These are phyloP conservation scores for Neoarthrinium moseri DNA, from an alignment of 2,329 filamentous ascomycete species.

Conservation along the genomic window DNA sequence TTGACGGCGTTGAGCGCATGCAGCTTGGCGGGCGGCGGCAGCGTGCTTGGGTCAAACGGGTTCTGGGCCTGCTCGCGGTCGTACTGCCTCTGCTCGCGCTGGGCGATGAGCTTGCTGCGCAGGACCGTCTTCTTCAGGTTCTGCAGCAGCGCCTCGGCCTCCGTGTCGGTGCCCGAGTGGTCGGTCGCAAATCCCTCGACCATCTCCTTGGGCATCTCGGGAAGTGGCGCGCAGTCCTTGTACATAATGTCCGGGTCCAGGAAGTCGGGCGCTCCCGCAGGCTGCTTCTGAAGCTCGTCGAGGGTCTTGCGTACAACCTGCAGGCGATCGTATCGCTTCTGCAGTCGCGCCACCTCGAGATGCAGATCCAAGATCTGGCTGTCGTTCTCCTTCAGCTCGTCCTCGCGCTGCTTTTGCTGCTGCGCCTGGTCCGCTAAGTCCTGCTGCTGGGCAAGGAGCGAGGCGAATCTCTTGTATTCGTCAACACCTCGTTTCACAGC, in stretches of 20 bases:
- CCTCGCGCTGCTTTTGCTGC: slow-evolving; percentile 28
- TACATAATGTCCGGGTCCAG: slow-evolving; percentile 50
- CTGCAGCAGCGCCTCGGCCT: slow-evolving; percentile 46
- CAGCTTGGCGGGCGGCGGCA: slow-evolving; percentile 39
- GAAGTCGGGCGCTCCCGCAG: slow-evolving; percentile 48
- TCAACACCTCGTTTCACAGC: slow-evolving; percentile 51
- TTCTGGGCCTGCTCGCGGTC: slow-evolving; percentile 42
- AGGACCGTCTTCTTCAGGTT: slow-evolving; percentile 59
- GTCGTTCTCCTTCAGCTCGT: slow-evolving; percentile 16
- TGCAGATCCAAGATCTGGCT: slow-evolving; percentile 44
- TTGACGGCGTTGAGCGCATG: slow-evolving; percentile 56
- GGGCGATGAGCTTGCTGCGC: slow-evolving; percentile 55
- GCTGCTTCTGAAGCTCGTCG: slow-evolving; percentile 48
- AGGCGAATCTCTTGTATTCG: slow-evolving; percentile 47
- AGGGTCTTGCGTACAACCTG: slow-evolving; percentile 50
- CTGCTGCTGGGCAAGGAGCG: slow-evolving; percentile 16
- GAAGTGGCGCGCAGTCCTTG: slow-evolving; percentile 39
- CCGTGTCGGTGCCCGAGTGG: slow-evolving; percentile 30
- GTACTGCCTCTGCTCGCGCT: slow-evolving; percentile 55
- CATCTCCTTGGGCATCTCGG: slow-evolving; percentile 51
- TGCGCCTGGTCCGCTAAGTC: slow-evolving; percentile 27
- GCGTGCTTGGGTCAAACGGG: slow-evolving; percentile 32
- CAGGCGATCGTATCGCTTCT: slow-evolving; percentile 51
- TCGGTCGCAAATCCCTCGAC: slow-evolving; percentile 48
- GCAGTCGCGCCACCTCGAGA: slow-evolving; percentile 48